These are phyloP conservation scores for Solanum bulbocastanum DNA, from an alignment of 257 asterid genomes.

Conservation along the genomic window DNA sequence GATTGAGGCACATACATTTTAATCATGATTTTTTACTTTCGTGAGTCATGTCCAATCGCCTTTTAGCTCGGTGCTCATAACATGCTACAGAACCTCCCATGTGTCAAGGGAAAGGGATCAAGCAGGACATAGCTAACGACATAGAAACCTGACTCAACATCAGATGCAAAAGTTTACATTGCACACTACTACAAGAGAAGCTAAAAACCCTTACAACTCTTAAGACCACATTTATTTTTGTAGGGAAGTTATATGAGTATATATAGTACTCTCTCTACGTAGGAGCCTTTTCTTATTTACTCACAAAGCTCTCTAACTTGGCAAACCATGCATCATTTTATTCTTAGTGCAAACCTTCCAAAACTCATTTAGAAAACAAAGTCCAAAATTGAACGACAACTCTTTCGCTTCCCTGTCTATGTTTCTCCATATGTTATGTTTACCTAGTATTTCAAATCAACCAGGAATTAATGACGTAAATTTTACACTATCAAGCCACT, in stretches of 20 bases:
- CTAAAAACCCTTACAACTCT: too few species aligned
- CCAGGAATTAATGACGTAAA: neutral
- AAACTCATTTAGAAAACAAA: slow-evolving; percentile 2
- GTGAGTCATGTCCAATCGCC: too few species aligned
- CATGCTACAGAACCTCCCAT: too few species aligned
- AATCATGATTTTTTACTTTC: too few species aligned
- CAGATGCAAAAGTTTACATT: too few species aligned
- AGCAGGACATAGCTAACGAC: too few species aligned
- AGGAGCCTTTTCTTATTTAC: neutral
- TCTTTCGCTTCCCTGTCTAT: slow-evolving; percentile 22
- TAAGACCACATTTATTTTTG: neutral
- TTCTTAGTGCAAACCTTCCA: neutral
- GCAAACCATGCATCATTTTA: neutral
- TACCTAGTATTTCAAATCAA: slow-evolving; percentile 7
- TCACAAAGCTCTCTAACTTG: neutral
- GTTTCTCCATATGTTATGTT: slow-evolving; percentile 22
- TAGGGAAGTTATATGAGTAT: neutral
- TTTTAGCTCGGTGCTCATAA: too few species aligned
- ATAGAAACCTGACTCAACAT: too few species aligned
- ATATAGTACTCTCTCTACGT: neutral
- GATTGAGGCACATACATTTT: too few species aligned
- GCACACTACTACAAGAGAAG: too few species aligned
- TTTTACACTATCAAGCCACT: neutral
- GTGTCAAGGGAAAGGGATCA: too few species aligned
- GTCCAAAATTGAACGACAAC: slow-evolving; percentile 22